Evolutionary conservation across 352 stramenopile genomes (phyloP).

Genomic region (Elongisporangium undulatum): DNA sequence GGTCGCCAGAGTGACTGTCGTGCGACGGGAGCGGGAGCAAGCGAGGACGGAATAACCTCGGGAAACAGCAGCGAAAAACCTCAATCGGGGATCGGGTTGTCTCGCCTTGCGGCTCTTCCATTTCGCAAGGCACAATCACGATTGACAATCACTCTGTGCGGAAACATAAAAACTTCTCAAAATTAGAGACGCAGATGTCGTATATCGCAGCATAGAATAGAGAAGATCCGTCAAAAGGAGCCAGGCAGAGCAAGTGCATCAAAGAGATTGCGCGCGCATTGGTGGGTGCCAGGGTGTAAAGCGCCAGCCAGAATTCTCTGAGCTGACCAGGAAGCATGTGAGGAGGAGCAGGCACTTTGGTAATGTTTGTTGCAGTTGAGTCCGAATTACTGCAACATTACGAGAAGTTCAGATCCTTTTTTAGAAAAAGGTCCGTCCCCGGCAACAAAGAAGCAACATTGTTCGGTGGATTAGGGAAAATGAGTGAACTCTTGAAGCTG

Average conservation of each 20-base stretch:
- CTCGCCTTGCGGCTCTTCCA: background rate
- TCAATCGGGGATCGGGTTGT: background rate
- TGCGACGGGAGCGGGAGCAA: background rate
- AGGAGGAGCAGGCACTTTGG: background rate
- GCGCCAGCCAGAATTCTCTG: background rate
- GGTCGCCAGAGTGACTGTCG: background rate
- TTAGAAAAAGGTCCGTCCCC: background rate
- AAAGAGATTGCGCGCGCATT: background rate
- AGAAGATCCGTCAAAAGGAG: background rate
- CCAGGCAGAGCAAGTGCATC: background rate
- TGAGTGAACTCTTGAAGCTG: background rate
- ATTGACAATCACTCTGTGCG: background rate
- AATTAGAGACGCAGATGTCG: background rate
- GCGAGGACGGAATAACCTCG: background rate
- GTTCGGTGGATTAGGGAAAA: background rate
- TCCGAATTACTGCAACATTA: background rate
- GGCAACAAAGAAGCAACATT: background rate
- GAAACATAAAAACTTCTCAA: constrained; percentile 1
- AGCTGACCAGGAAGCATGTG: background rate
- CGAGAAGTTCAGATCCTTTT: background rate
- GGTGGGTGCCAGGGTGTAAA: background rate
- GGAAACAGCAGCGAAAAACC: background rate
- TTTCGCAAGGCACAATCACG: background rate
- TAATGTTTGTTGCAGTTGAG: background rate
- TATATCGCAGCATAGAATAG: background rate